Percentiles rank a stretch among this genome's conserved stretches.
These are phyloP conservation scores for Hymenoscyphus salicellus DNA, from an alignment of 2,329 filamentous ascomycete species.

Conservation along the genomic window DNA sequence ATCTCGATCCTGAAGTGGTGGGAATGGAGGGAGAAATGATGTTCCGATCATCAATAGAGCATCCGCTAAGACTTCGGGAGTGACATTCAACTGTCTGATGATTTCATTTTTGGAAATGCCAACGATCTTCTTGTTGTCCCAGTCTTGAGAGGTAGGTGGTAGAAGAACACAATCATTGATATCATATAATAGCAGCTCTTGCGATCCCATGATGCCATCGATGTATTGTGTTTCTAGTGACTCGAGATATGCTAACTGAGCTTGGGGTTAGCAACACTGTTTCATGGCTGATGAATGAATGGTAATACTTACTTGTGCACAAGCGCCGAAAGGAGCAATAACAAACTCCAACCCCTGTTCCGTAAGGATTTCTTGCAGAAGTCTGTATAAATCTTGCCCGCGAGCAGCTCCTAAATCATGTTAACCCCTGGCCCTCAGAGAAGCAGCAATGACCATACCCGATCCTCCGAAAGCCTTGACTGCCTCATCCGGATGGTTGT, in stretches of 20 bases:
- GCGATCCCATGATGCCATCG: conserved; percentile 77
- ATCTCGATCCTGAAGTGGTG: conserved; percentile 63
- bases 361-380: conserved; percentile 71
- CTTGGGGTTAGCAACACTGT: neutral
- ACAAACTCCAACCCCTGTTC: conserved; percentile 69
- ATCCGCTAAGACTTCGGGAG: conserved; percentile 75
- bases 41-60: conserved; percentile 80
- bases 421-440: conserved; percentile 31
- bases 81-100: conserved; percentile 63
- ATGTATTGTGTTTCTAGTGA: conserved; percentile 64
- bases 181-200: conserved; percentile 82
- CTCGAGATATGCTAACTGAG: conserved; percentile 74
- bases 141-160: conserved; percentile 62
- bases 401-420: conserved; percentile 60
- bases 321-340: conserved; percentile 83
- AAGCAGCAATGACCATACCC: conserved; percentile 48
- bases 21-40: conserved; percentile 74
- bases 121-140: conserved; percentile 63
- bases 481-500: conserved; percentile 73
- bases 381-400: conserved; percentile 69
- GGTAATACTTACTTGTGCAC: conserved; percentile 66
- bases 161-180: conserved; percentile 71
- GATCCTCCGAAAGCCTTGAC: conserved; percentile 84
- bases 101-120: conserved; percentile 65
- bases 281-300: neutral